Conservation (phyloP, 495 filamentous ascomycete genomes). For the Extremus antarcticus region DNA sequence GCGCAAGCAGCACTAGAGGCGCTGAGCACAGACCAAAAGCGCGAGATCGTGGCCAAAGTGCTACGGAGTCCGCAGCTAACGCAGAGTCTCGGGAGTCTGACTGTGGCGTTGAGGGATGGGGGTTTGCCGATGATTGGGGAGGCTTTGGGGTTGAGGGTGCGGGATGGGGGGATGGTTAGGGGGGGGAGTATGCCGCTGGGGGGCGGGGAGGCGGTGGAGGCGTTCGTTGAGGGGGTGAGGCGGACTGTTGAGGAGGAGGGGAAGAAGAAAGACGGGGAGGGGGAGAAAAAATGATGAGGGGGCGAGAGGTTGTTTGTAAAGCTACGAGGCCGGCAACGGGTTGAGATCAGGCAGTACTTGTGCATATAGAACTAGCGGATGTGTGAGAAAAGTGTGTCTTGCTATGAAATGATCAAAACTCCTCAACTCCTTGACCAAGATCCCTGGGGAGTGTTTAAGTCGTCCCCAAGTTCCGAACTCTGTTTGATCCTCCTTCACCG, state of each 20-base stretch:
- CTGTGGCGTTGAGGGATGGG: constrained; percentile 82
- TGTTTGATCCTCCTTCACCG: too few species aligned
- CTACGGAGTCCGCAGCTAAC: constrained; percentile 84
- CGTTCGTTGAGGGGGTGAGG: constrained; percentile 80
- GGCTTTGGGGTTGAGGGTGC: constrained; percentile 65
- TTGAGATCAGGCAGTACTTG: too few species aligned
- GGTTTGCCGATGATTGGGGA: constrained; percentile 82
- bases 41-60: constrained; percentile 66
- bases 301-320: background rate
- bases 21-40: constrained; percentile 70
- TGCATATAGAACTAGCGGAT: too few species aligned
- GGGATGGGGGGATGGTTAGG: constrained; percentile 64
- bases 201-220: constrained; percentile 78
- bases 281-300: background rate
- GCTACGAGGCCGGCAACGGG: too few species aligned
- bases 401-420: too few species aligned
- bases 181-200: constrained; percentile 71
- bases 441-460: too few species aligned
- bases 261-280: constrained; percentile 16
- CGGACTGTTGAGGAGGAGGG: constrained; percentile 55
- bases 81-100: constrained; percentile 75
- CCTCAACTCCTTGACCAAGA: too few species aligned
- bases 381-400: too few species aligned
- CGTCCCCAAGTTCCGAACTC: too few species aligned
- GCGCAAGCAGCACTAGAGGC: constrained; percentile 60